Conservation (phyloP, 176 grass and related monocot genomes). For the Hordeum vulgare region DNA sequence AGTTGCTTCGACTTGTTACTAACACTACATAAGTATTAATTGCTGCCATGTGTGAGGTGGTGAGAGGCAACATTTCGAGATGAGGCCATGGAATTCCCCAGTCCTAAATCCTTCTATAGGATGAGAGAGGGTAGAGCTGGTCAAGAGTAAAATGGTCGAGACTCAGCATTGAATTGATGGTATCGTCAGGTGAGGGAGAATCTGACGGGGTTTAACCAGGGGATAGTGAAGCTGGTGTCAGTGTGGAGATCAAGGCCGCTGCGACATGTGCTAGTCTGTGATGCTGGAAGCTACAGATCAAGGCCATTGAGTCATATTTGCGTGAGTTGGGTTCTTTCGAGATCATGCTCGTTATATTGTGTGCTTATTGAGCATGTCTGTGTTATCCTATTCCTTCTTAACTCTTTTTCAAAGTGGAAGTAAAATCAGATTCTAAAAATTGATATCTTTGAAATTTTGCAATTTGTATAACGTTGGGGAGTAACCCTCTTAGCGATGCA, state of each 20-base stretch:
- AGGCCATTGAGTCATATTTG: too few relatives aligned
- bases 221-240: neutral
- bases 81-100: neutral
- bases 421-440: neutral
- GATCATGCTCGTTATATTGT: neutral
- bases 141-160: neutral
- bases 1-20: neutral
- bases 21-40: neutral
- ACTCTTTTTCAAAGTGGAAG: neutral
- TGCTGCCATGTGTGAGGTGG: neutral
- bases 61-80: neutral
- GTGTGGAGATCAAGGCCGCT: neutral
- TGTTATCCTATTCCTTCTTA: neutral
- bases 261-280: neutral
- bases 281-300: neutral
- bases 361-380: neutral
- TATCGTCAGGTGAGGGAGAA: neutral
- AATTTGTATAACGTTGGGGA: neutral
- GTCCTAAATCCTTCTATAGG: neutral
- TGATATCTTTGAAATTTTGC: neutral
- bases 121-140: neutral
- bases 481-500: too few relatives aligned
- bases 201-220: neutral
- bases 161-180: neutral
- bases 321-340: neutral